These are phyloP conservation scores for Fusarium sp. DNA, from an alignment of 2,329 filamentous ascomycete genomes.

Conservation along the genomic window DNA sequence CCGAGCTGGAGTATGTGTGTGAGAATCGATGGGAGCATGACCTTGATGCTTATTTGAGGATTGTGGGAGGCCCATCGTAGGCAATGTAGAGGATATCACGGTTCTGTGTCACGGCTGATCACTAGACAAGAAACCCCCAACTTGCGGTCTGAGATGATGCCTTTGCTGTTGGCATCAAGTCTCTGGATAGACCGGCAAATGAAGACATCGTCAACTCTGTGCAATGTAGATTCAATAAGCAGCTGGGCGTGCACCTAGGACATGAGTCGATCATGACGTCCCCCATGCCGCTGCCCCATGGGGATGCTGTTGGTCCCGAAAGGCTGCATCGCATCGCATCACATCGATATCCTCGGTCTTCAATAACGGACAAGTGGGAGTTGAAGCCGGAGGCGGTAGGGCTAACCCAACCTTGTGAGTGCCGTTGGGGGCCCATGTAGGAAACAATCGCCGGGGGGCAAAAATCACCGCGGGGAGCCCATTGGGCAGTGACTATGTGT, in stretches of 20 bases:
- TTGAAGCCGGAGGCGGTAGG: conserved; percentile 1
- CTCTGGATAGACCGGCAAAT: neutral
- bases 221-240: neutral
- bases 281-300: neutral
- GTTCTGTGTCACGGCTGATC: neutral
- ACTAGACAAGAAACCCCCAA: neutral
- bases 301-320: neutral
- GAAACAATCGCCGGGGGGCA: conserved; percentile 8
- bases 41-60: neutral
- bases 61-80: neutral
- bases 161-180: neutral
- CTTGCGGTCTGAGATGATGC: neutral
- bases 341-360: conserved; percentile 12
- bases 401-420: conserved; percentile 10
- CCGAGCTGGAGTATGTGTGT: neutral
- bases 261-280: conserved; percentile 16
- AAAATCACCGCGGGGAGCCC: conserved; percentile 4
- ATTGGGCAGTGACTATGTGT: conserved; percentile 11
- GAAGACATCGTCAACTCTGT: conserved; percentile 1
- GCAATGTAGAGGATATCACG: neutral
- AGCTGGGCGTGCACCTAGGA: neutral
- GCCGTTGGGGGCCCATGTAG: conserved; percentile 7
- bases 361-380: conserved; percentile 22
- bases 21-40: neutral
- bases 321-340: neutral